These are phyloP conservation scores for Pueraria montana DNA, from an alignment of 306 rosid genomes.

Conservation along the genomic window DNA sequence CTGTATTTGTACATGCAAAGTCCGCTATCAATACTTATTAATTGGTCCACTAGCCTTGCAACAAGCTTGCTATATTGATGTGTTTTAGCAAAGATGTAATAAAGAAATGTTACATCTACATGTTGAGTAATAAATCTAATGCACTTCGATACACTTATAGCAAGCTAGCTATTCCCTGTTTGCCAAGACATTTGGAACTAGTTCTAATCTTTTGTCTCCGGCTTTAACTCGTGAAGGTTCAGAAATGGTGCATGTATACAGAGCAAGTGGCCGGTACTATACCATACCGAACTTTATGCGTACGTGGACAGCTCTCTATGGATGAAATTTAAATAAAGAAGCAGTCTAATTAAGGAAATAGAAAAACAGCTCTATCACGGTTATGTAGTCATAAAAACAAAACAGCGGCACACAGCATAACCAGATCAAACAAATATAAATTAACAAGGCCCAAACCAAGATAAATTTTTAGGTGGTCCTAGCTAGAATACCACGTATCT, in stretches of 20 bases:
- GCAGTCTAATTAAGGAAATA: neutral
- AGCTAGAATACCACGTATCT: too few species aligned
- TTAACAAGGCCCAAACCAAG: neutral
- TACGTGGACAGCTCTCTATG: neutral
- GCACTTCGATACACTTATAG: conserved; percentile 7
- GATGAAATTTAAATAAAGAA: neutral
- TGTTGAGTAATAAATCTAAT: conserved; percentile 30
- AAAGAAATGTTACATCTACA: conserved; percentile 27
- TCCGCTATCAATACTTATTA: conserved; percentile 33
- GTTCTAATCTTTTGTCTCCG: conserved; percentile 6
- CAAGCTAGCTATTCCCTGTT: conserved; percentile 40
- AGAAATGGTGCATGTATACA: conserved; percentile 39
- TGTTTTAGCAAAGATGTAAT: neutral
- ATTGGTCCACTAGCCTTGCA: conserved; percentile 57
- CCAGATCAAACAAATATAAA: neutral
- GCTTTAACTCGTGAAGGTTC: conserved; percentile 55
- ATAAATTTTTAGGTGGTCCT: too few species aligned
- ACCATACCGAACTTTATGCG: conserved; percentile 24
- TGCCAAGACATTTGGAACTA: conserved; percentile 22
- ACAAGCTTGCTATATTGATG: conserved; percentile 13
- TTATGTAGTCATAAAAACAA: neutral
- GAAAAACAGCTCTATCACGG: conserved; percentile 11
- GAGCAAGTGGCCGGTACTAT: conserved; percentile 15
- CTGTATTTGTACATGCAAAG: conserved; percentile 37
- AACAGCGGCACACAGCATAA: neutral